Evolutionary conservation across 768 basidiomycete species (phyloP), one percentile per base, ranked within the genome.

Genomic region (Boletus insuetus): DNA sequence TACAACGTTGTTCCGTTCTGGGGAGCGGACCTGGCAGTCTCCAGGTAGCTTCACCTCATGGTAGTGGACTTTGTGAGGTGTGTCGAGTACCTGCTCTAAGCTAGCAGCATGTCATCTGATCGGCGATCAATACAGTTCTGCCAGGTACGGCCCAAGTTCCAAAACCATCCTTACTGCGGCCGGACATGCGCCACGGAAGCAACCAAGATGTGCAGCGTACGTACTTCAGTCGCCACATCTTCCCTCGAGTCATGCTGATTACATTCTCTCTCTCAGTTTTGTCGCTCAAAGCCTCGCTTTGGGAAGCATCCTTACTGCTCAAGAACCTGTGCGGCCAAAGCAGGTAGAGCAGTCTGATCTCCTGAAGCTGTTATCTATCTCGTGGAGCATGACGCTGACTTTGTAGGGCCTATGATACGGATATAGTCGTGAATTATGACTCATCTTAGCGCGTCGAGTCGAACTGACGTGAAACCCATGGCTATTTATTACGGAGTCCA

Each of bases 111-210:
- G 12, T 51, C 14, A 11, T 12, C 60, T 65, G 35, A 59, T 52
- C 46, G 20, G 56, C 46, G 54, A 38, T 55, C 31, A 20, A 80
- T 77, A 58, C 35, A 74, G 73, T 68, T 65, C 34, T 87, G 86
- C 61, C 79, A 82, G 57, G 76, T 76, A 64, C 82, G 80, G 56
- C 82, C 83, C 6, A 87, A 84, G 67, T 82, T 78, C 61, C 79
- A 76, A 59, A 77, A 73, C 58, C 81, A 82, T 60, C 79, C 82
- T 48, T 87, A 77, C 61, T 87, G 86, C 55, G 82, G 86, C 51
- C 82, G 84, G 75, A 82, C 79, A 50, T 86, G 85, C 61, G 84
- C 83, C 17, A 66, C 76, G 16, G 56, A 75, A 46, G 84, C 83
- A 20, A 55, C 56, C 16, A 71, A 61, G 41, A 58, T 58, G 61